Base-by-base conservation (phyloP, 495 filamentous ascomycete species). In the Penicillium samsonianum region DNA sequence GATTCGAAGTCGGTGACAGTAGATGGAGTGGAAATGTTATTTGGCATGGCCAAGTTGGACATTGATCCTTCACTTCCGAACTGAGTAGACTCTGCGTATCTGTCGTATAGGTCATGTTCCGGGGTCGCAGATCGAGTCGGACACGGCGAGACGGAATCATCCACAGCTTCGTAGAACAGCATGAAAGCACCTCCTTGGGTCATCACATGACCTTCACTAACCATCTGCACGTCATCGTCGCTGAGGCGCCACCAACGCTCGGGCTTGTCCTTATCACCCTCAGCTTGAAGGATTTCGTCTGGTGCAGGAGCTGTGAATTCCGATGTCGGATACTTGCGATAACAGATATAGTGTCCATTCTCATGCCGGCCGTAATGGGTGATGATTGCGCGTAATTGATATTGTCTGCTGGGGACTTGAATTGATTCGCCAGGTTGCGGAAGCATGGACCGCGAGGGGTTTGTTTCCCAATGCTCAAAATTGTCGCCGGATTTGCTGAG, bases 271-370 rank as follows among this genome's bases (percentile, higher is more conserved):
- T 75, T 65, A 26, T 72, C 72, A 5, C 68, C 68, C 19, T 77
- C 74, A 16, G 62, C 69, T 41, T 77, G 67, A 7, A 67, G 55
- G 5, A 75, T 61, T 40, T 71, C 62, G 20, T 79, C 73, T 6
- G 77, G 70, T 12, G 75, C 61, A 26, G 70, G 61, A 16, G 61
- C 72, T 16, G 71, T 69, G 43, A 76, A 78, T 5, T 47, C 61
- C 0, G 67, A 57, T 6, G 66, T 67, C 0, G 82, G 78, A 66
- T 89, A 85, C 64, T 87, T 86, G 42, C 90, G 77, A 65, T 94
- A 98, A 67, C 90, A 93, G 51, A 96, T 84, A 64, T 99, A 98
- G 73, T 99, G 95, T 0, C 95, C 95, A 60, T 94, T 96, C 57
- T 96, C 91, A 66, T 98, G 95, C 19, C 86, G 80, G 5, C 94